phyloP scores from a whole-genome alignment of 2,329 filamentous ascomycete species.

The Neopestalotiopsis clavispora region DNA sequence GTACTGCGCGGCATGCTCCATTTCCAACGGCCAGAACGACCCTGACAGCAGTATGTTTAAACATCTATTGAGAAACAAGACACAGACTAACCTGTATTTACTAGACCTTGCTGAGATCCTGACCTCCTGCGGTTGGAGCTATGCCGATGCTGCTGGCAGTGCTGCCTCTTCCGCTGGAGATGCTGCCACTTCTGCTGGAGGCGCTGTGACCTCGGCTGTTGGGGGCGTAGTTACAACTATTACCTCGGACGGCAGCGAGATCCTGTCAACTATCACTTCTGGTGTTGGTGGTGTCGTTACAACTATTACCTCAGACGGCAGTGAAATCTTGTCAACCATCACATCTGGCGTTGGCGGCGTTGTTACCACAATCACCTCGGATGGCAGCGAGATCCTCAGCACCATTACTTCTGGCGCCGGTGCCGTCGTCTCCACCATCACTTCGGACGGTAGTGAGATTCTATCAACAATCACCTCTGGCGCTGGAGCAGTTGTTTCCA shows the following conservation, averaged over 20 bases:
- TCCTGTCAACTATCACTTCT: constrained; percentile 15
- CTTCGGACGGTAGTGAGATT: constrained; percentile 10
- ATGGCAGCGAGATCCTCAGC: constrained; percentile 4
- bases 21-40: constrained; percentile 15
- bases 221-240: constrained; percentile 14
- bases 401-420: constrained; percentile 15
- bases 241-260: constrained; percentile 8
- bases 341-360: constrained; percentile 13
- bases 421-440: constrained; percentile 7
- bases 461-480: constrained; percentile 15
- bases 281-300: constrained; percentile 4
- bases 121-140: constrained; percentile 14
- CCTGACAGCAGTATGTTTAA: constrained; percentile 11
- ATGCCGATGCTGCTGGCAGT: constrained; percentile 11
- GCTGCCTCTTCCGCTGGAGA: constrained; percentile 4
- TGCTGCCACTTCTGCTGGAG: background rate
- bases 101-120: constrained; percentile 15
- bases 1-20: constrained; percentile 18
- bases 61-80: background rate
- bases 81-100: background rate
- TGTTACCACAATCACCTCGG: constrained; percentile 11
- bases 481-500: constrained; percentile 14
- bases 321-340: constrained; percentile 7
- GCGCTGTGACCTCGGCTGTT: constrained; percentile 1
- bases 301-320: constrained; percentile 11